These are phyloP conservation scores for Paragyromitra xinjiangensis DNA, from an alignment of 495 filamentous ascomycete genomes.

Conservation along the genomic window DNA sequence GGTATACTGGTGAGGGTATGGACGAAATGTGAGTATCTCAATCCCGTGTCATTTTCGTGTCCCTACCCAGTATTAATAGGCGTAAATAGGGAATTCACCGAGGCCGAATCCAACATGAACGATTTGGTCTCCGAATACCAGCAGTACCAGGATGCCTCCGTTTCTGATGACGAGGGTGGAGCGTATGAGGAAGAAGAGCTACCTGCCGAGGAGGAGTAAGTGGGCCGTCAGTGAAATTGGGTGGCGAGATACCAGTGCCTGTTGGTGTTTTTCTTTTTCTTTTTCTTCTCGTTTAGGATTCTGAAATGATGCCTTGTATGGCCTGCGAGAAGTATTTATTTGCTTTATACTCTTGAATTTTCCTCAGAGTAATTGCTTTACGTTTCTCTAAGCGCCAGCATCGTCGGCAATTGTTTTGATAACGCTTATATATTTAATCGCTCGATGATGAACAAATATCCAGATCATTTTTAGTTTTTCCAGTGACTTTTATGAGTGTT, in stretches of 20 bases:
- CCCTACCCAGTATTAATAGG: constrained; percentile 23
- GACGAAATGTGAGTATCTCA: constrained; percentile 81
- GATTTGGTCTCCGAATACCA: constrained; percentile 99
- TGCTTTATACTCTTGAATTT: constrained; percentile 21
- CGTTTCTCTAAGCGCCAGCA: constrained; percentile 14
- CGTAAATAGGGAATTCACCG: constrained; percentile 80
- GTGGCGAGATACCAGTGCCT: constrained; percentile 26
- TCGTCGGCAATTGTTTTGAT: constrained; percentile 23
- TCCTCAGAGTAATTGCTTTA: constrained; percentile 25
- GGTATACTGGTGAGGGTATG: constrained; percentile 99
- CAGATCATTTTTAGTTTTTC: not conserved
- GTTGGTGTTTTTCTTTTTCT: constrained; percentile 36
- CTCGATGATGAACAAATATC: constrained; percentile 24
- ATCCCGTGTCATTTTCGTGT: not conserved
- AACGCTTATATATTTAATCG: constrained; percentile 48
- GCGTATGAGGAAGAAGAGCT: constrained; percentile 72
- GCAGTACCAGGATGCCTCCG: constrained; percentile 98
- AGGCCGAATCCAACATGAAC: constrained; percentile 99
- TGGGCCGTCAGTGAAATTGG: constrained; percentile 27
- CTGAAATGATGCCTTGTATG: constrained; percentile 30
- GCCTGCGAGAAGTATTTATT: constrained; percentile 39
- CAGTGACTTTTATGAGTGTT: constrained; percentile 1
- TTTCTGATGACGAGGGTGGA: constrained; percentile 73
- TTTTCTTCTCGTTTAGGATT: constrained; percentile 25
- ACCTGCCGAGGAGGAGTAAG: constrained; percentile 65